Evolutionary conservation across 78 protist species (phyloP), one percentile per base, ranked within the genome.

Genomic region (Dictyostelium purpureum): DNA sequence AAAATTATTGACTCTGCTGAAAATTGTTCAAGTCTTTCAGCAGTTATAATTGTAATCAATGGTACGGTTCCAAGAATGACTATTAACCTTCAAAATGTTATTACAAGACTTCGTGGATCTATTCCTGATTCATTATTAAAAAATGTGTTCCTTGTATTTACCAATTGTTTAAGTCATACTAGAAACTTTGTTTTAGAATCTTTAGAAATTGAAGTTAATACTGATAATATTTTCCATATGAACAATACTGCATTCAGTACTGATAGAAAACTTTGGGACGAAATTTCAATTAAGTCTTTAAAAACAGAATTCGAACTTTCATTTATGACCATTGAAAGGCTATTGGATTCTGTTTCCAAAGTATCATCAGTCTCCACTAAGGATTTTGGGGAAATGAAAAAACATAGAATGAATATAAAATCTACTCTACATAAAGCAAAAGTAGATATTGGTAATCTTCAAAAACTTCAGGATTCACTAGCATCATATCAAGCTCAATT

Each of bases 91-190:
- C 16, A 40, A 1, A 40, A 42, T 77, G 71, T 35, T 6, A 10
- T 77, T 2, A 42, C 18, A 26, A n/a, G 73, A 49, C 12, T 77
- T 0, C 18, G 40, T 12, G 87, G 87, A 0, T 52, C 31, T 42
- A 28, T 77, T 14, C 87, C 87, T 37, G 87, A 77, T 37, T 10
- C 40, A 2, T 1, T 59, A 18, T 6, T 77, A 18, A 40, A 77
- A 4, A 52, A 59, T 0, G 6, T 77, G 0, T 43, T 31, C 38
- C 12, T 77, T 6, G 33, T 77, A 0, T 24, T 77, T 2, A 77
- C 87, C 0, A 54, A 77, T 24, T 77, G 87, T n/a, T 38, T 19
- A 18, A 18, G 5, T 12, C 0, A 38, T 31, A 37, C 35, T 51
- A 16, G 37, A 7, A 77, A 24, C 54, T 77, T 77, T 59, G 61